Conservation (phyloP, 2,329 filamentous ascomycete species). For the Hypoxylon sp. region DNA sequence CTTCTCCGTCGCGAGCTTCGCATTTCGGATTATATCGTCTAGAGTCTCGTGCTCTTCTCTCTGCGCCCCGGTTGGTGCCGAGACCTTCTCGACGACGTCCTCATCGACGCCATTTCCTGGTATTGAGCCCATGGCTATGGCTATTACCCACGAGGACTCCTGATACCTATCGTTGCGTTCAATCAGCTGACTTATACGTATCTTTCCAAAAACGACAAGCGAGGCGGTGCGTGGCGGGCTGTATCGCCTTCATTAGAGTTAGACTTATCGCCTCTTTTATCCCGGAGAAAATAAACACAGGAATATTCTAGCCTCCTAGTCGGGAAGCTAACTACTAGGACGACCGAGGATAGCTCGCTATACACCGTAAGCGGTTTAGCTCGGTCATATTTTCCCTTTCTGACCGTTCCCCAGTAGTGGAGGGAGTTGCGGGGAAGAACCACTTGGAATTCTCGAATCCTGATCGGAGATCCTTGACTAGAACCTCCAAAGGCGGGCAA, state of each 20-base stretch:
- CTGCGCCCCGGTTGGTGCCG: slow-evolving; percentile 15
- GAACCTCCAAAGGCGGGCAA: background rate
- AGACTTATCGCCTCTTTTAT: slow-evolving; percentile 23
- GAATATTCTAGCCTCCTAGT: slow-evolving; percentile 31
- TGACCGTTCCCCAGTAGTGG: slow-evolving; percentile 13
- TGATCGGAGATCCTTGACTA: slow-evolving; percentile 9
- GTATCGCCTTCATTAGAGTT: slow-evolving; percentile 15
- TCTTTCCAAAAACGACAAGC: slow-evolving; percentile 5
- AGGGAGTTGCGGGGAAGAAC: slow-evolving; percentile 43
- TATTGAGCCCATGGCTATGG: slow-evolving; percentile 26
- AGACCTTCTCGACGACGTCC: slow-evolving; percentile 29
- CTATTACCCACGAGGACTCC: slow-evolving; percentile 2
- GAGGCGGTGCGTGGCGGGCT: background rate
- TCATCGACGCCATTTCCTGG: slow-evolving; percentile 25
- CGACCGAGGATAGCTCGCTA: slow-evolving; percentile 35
- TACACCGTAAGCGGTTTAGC: slow-evolving; percentile 41
- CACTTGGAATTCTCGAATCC: slow-evolving; percentile 33
- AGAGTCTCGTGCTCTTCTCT: slow-evolving; percentile 45
- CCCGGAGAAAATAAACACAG: slow-evolving; percentile 17
- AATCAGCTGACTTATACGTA: slow-evolving; percentile 7
- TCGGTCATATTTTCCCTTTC: slow-evolving; percentile 27
- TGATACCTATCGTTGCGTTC: background rate
- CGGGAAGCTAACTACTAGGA: slow-evolving; percentile 21
- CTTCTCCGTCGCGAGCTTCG: slow-evolving; percentile 68
- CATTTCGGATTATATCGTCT: slow-evolving; percentile 60